Evolutionary conservation across 306 rosid species (phyloP).

Genomic region (Purshia tridentata): DNA sequence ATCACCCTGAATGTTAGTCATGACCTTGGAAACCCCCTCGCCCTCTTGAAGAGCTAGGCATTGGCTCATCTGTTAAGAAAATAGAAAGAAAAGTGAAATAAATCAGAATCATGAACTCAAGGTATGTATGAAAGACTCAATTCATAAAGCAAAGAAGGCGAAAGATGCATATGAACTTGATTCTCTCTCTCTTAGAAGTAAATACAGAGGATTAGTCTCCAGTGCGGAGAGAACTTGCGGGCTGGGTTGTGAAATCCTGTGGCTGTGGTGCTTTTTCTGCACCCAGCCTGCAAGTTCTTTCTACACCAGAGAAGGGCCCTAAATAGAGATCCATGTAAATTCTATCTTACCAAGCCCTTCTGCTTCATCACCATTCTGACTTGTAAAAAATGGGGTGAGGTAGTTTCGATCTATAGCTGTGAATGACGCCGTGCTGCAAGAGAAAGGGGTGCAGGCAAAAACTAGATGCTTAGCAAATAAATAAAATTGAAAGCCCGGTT

Average conservation of each 20-base stretch:
- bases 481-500: slow-evolving; percentile 5
- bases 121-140: not conserved
- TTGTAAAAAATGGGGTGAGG: slow-evolving; percentile 95
- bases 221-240: too few relatives aligned
- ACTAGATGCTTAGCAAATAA: slow-evolving; percentile 11
- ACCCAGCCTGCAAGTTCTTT: too few relatives aligned
- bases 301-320: too few relatives aligned
- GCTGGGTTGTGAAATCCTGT: too few relatives aligned
- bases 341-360: slow-evolving; percentile 55
- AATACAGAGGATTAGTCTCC: too few relatives aligned
- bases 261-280: too few relatives aligned
- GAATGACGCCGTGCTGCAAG: slow-evolving; percentile 78
- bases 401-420: slow-evolving; percentile 86
- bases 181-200: too few relatives aligned
- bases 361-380: slow-evolving; percentile 84
- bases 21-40: slow-evolving; percentile 36
- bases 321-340: slow-evolving; percentile 19
- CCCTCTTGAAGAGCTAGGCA: slow-evolving; percentile 44
- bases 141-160: not conserved
- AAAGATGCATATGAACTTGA: not conserved
- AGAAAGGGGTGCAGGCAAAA: slow-evolving; percentile 15
- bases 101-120: not conserved
- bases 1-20: slow-evolving; percentile 31
- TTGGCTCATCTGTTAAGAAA: slow-evolving; percentile 48
- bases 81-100: slow-evolving; percentile 7